Base-by-base conservation (phyloP, 148 eudicot species). In the Spergularia marina region DNA sequence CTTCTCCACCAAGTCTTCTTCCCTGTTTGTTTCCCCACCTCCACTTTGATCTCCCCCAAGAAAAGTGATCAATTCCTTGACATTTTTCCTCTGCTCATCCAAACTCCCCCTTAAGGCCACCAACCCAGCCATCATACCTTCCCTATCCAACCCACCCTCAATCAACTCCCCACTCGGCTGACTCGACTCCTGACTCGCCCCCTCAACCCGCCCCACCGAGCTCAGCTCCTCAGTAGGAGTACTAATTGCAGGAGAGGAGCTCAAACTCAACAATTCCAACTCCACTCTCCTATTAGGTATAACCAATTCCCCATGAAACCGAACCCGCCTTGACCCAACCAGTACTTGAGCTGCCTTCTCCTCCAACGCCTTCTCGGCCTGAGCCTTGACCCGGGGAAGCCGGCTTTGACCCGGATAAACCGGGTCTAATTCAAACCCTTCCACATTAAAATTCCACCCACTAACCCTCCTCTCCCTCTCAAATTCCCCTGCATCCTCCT, bases 381-480 rank as follows among this genome's bases (percentile, higher is more conserved):
- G 49, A 59, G 78, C 47, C 60, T 12, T 51, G 39, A 52, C 57
- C 47, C 4, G 16, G 2, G 16, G 41, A 7, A 6, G 8, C 10
- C 9, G 71, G 17, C 59, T 39, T 2, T 18, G 67, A 16, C 52
- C 62, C 4, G 88, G 89, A 52, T 87, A 89, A 59, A 91, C 84
- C 0, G 97, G 97, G 51, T 89, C 90, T 49, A 89, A 70, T 62
- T 89, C 80, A 55, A 88, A 91, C 13, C 86, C 94, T 16, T 91
- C 90, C 15, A 82, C 80, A 56, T 89, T 91, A 71, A 91, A 91
- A 71, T 91, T 91, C 97, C 94, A 91, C 17, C 97, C 97, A 79
- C 94, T 90, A 21, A 91, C 82, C 82, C 97, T 88, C 75, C 94
- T 88, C n/a, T 89, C 87, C 53, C 80, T 89, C 68, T 23, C 77